Conservation (phyloP, 1,139 yeast genomes). For the Wickerhamomyces sp. region DNA sequence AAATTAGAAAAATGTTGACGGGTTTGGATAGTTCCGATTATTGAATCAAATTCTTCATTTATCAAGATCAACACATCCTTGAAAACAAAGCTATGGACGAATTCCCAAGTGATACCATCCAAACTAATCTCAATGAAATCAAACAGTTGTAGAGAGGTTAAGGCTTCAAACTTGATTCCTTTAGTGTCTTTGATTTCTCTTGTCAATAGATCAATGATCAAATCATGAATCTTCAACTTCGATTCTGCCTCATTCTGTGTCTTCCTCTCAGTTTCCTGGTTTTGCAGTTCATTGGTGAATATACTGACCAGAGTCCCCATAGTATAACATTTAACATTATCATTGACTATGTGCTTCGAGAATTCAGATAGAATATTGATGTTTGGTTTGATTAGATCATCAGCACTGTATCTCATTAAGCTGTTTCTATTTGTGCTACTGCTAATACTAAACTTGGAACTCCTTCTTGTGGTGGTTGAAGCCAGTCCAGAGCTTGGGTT, state of each 20-base stretch:
- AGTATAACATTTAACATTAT: slow-evolving; percentile 2
- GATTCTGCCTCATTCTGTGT: slow-evolving; percentile 6
- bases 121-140: slow-evolving; percentile 39
- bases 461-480: background rate
- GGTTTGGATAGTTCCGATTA: slow-evolving; percentile 35
- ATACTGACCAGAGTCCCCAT: slow-evolving; percentile 14
- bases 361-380: slow-evolving; percentile 17
- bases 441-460: background rate
- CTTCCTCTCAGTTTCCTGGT: slow-evolving; percentile 1
- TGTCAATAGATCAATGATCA: slow-evolving; percentile 6
- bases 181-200: slow-evolving; percentile 6
- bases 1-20: slow-evolving; percentile 33
- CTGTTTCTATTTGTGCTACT: background rate
- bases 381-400: slow-evolving; percentile 17
- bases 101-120: slow-evolving; percentile 35
- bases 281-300: slow-evolving; percentile 15
- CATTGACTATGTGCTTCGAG: slow-evolving; percentile 13
- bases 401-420: background rate
- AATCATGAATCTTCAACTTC: slow-evolving; percentile 12
- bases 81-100: slow-evolving; percentile 36
- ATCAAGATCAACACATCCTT: slow-evolving; percentile 36
- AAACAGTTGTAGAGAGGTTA: slow-evolving; percentile 35
- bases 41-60: slow-evolving; percentile 25
- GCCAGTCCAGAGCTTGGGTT: slow-evolving; percentile 23
- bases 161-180: slow-evolving; percentile 21